Percentiles rank a stretch among this genome's conserved stretches.
These are phyloP conservation scores for Ophiocordyceps camponoti-leonardi DNA, from an alignment of 2,329 filamentous ascomycete genomes.

Conservation along the genomic window DNA sequence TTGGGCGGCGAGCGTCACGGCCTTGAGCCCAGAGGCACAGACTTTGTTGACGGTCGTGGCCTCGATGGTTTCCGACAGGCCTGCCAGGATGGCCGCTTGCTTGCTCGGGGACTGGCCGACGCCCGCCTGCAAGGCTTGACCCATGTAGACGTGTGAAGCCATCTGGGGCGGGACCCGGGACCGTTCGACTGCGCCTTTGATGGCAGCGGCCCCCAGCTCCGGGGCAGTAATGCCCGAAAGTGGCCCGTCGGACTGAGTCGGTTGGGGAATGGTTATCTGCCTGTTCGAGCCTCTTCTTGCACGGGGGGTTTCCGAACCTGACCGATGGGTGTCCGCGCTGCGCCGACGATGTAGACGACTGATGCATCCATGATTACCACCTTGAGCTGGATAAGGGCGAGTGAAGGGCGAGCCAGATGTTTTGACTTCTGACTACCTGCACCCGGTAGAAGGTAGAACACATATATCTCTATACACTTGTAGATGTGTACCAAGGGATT, in stretches of 20 bases:
- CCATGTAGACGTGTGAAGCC: conserved; percentile 93
- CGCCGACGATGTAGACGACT: background rate
- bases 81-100: conserved; percentile 79
- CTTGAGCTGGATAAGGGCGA: background rate
- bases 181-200: conserved; percentile 78
- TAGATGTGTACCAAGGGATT: too few relatives aligned
- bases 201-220: conserved; percentile 76
- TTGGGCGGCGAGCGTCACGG: conserved; percentile 76
- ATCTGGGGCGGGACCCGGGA: conserved; percentile 65
- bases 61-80: conserved; percentile 62
- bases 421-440: too few relatives aligned
- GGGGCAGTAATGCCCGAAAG: conserved; percentile 70
- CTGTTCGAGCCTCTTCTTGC: background rate
- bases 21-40: conserved; percentile 87
- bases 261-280: background rate
- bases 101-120: conserved; percentile 83
- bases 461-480: too few relatives aligned
- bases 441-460: too few relatives aligned
- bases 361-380: background rate
- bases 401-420: background rate
- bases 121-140: conserved; percentile 73
- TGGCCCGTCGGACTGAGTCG: conserved; percentile 71
- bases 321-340: background rate
- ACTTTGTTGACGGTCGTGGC: conserved; percentile 95
- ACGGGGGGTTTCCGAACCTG: background rate